A percentile compares a stretch with the other conserved stretches of the same genome.
These are phyloP conservation scores for Mucor velutinosus DNA, from an alignment of 371 early-diverging fungal species.

Conservation along the genomic window DNA sequence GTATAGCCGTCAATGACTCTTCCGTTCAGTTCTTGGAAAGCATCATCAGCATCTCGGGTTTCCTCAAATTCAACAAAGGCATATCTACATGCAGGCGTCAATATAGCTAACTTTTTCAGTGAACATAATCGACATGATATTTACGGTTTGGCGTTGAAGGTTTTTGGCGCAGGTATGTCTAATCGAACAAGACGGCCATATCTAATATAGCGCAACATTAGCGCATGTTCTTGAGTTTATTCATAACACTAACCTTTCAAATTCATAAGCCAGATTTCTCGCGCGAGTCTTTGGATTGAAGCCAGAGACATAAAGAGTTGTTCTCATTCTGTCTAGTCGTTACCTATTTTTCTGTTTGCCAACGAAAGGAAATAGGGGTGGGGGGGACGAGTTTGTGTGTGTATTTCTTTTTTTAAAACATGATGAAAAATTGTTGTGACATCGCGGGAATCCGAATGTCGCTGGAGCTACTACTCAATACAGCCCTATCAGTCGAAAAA, in stretches of 20 bases:
- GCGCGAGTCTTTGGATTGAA: conserved; percentile 73
- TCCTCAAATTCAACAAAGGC: conserved; percentile 95
- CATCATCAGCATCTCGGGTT: conserved; percentile 85
- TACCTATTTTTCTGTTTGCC: not conserved
- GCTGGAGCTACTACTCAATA: not conserved
- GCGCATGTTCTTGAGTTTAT: not conserved
- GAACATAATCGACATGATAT: conserved; percentile 9
- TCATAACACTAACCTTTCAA: conserved; percentile 64
- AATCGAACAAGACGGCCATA: conserved; percentile 82
- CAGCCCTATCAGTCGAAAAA: not conserved
- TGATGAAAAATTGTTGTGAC: not conserved
- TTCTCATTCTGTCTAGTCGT: conserved; percentile 9
- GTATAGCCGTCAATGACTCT: conserved; percentile 77
- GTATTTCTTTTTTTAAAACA: not conserved
- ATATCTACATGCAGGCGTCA: conserved; percentile 51
- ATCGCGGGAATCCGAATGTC: not conserved
- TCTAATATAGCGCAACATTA: conserved; percentile 37
- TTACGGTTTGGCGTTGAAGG: conserved; percentile 67
- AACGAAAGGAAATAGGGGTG: conserved; percentile 1
- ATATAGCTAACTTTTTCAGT: not conserved
- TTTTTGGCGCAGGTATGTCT: conserved; percentile 83
- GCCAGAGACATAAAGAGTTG: conserved; percentile 77
- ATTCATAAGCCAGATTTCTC: conserved; percentile 81
- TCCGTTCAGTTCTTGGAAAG: conserved; percentile 89
- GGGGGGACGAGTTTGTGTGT: not conserved